Base-by-base conservation (phyloP, 805 yeast species). In the Suhomyces kilbournensis region DNA sequence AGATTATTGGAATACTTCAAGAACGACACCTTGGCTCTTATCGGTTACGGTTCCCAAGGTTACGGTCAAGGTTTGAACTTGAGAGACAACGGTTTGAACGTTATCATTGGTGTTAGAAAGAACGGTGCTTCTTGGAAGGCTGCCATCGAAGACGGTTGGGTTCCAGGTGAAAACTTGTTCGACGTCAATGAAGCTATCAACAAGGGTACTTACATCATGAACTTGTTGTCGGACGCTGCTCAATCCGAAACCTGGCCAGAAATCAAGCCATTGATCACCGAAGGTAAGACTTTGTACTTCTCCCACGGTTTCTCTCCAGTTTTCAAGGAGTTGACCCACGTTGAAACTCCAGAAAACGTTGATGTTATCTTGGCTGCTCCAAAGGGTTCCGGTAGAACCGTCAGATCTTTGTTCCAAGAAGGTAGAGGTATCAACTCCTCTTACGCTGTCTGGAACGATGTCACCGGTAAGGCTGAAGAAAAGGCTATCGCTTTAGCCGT, bases 381-480 rank as follows among this genome's bases (percentile, higher is more conserved):
- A 81, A 94, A 94, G 88, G 99, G 99, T 75, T 93, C 98, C 60
- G 99, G 99, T 81, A 91, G 99, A 84, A 94, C 99, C 66, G 99
- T 94, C 66, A 90, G 99, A 85, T 87, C 98, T 59, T 82, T 94
- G 70, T 94, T 94, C 94, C 93, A 94, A 83, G 99, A 94, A 83
- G 99, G 99, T 75, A 92, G 99, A 81, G 99, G 99, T 84, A 94
- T 94, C 77, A 94, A 94, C 93, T 94, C 99, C 51, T 93, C 98
- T 53, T 94, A 90, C 80, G 99, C 99, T 65, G 97, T 94, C 74
- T 94, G 97, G 97, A 96, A 94, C 80, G 97, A 94, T 76, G 97
- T 93, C 62, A 77, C 97, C 68, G 98, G 99, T 80, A 90, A 90
- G 81, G 99, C 99, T 67, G 96, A 93, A 80, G 99, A 94, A 85